Evolutionary conservation across 345 rosid genomes (phyloP).

Genomic region (Eucalyptus sideroxylon): DNA sequence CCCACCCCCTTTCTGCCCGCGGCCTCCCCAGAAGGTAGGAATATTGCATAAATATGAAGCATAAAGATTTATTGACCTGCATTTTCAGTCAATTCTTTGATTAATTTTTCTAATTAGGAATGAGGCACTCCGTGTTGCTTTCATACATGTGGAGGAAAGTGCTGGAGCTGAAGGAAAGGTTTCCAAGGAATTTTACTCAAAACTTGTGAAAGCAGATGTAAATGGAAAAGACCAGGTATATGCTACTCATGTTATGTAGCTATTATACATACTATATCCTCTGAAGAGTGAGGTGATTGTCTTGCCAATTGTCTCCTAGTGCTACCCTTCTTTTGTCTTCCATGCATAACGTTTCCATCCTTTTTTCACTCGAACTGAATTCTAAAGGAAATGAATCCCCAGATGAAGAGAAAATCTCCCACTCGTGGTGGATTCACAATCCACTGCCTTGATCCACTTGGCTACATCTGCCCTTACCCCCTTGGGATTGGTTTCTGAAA

Average conservation of each 20-base stretch:
- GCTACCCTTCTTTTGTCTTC: not conserved
- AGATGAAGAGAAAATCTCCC: not conserved
- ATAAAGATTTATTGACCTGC: not conserved
- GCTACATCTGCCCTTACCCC: not conserved
- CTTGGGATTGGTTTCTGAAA: not conserved
- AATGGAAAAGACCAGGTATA: slow-evolving; percentile 98
- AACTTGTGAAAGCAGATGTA: slow-evolving; percentile 94
- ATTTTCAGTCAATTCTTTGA: not conserved
- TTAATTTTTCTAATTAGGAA: slow-evolving; percentile 33
- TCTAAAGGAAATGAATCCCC: not conserved
- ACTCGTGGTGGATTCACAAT: not conserved
- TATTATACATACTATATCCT: not conserved
- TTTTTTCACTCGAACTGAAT: not conserved
- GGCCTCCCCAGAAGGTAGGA: not conserved
- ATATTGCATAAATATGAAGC: not conserved
- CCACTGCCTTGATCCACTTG: not conserved
- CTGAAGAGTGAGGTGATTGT: not conserved
- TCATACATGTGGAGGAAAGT: slow-evolving; percentile 85
- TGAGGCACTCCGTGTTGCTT: slow-evolving; percentile 97
- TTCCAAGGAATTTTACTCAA: slow-evolving; percentile 60
- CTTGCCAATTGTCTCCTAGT: not conserved
- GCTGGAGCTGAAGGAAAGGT: slow-evolving; percentile 30
- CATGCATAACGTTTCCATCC: not conserved
- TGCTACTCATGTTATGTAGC: not conserved
- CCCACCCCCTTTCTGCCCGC: no score